These are phyloP conservation scores for Cadophora luteo-olivacea DNA, from an alignment of 2,329 filamentous ascomycete genomes.

Conservation along the genomic window DNA sequence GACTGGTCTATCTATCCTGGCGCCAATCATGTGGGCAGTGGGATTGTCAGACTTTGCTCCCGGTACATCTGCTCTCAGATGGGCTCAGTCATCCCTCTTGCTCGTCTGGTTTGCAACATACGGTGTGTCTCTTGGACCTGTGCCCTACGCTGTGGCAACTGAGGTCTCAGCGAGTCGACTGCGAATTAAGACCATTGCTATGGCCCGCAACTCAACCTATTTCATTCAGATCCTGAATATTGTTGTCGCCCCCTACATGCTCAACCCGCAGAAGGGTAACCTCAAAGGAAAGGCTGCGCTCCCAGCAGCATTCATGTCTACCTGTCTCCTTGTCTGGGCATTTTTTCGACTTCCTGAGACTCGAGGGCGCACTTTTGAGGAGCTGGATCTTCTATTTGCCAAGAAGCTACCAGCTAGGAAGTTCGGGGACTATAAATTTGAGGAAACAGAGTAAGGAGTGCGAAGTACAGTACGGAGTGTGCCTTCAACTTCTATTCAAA, in stretches of 20 bases:
- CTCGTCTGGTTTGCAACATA: constrained; percentile 50
- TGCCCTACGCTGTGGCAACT: constrained; percentile 50
- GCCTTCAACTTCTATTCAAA: too few relatives aligned
- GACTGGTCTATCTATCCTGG: constrained; percentile 51
- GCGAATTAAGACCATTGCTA: constrained; percentile 19
- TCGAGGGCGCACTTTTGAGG: constrained; percentile 20
- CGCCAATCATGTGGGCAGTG: constrained; percentile 52
- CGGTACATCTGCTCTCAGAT: constrained; percentile 49
- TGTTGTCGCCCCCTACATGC: constrained; percentile 74
- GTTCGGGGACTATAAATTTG: not conserved
- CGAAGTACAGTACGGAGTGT: too few relatives aligned
- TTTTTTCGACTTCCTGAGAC: constrained; percentile 51
- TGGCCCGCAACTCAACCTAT: constrained; percentile 49
- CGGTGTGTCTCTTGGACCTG: constrained; percentile 51
- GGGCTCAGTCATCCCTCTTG: constrained; percentile 51
- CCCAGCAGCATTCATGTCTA: constrained; percentile 50
- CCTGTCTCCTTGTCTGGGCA: constrained; percentile 50
- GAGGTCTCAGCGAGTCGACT: constrained; percentile 49
- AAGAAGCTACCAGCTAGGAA: constrained; percentile 33
- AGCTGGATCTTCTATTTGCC: constrained; percentile 47
- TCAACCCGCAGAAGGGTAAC: constrained; percentile 52
- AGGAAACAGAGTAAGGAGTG: not conserved
- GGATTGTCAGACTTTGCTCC: constrained; percentile 53
- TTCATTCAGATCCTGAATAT: constrained; percentile 40
- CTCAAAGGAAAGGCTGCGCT: constrained; percentile 46